Base-by-base conservation (phyloP, 495 filamentous ascomycete species). In the Neurospora pannonica region DNA sequence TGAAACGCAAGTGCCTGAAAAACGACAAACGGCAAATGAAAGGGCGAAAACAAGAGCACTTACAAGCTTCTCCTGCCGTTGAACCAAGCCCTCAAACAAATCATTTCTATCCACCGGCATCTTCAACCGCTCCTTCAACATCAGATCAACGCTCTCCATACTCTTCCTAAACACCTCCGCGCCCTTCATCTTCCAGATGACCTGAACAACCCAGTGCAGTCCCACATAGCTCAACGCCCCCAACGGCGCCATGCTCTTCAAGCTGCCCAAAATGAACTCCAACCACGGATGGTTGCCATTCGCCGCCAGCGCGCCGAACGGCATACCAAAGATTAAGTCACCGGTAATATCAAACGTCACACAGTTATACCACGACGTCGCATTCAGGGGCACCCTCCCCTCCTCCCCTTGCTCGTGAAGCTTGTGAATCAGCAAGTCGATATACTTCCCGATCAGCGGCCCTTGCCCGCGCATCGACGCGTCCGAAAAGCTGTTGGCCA, bases 261-360 rank as follows among this genome's bases (percentile, higher is more conserved):
- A 71, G 37, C 77, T 71, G 11, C 78, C 73, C 17, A 80, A 69
- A 28, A 85, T 79, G 28, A 79, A 75, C 1, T 75, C 38, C 38
- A 85, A 71, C 79, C 79, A 85, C 13, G 80, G 77, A 54, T 85
- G 83, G 31, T 79, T 82, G 31, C 60, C 31, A 36, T 54, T 36
- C 1, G 60, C 71, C 10, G 77, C 76, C 2, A 91, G 81, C 60
- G 87, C 86, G 9, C 84, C 82, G 74, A 91, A 88, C 0, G 88
- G 77, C 70, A 87, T 79, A 0, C 87, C 89, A 72, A 90, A 88
- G 2, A 83, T 81, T 2, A 91, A 77, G 74, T 90, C 87, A 0
- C 88, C 87, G 36, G 87, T 86, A 3, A 90, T 80, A 71, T 90
- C 89, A 71, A 91, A 91, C 0, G 88, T 89, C 13, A 81, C 82